Evolutionary conservation across 192 early-diverging fungal species (phyloP), one percentile per base, ranked within the genome.

Genomic region (Podila minutissima): DNA sequence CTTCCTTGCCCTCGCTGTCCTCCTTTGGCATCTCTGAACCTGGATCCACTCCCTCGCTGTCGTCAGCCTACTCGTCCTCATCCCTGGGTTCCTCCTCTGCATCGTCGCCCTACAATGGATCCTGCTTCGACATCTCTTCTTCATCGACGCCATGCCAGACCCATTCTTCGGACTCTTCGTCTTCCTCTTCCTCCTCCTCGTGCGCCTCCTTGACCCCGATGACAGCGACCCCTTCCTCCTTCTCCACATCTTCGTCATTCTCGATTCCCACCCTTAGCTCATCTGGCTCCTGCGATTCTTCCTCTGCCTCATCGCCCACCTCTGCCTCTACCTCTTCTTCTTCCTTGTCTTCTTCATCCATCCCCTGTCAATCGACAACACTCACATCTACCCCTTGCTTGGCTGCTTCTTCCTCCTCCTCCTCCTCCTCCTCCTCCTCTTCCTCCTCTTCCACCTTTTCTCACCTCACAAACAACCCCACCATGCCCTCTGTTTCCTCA

Each of bases 151-250:
- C 22, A 19, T 22, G 13, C 53, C 20, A 24, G 20, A 26, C 53
- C 53, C 20, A n/a, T 17, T 55, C 53, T 24, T 55, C 53, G 24
- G 41, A 46, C 41, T 55, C 53, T n/a, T 24, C n/a, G 53, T 26
- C 24, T 9, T 55, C 53, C 5, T 55, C 53, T 53, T 53, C 53
- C 22, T 55, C 53, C 24, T 55, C 53, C 11, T 55, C 53, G 53
- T 55, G n/a, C 20, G 53, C 53, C 53, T 55, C 53, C 53, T 55
- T 55, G 53, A 55, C 53, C 53, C 53, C 53, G 53, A 55, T 55
- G 53, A 24, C 53, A 55, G 24, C 53, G 11, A 55, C 53, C 53
- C 53, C 53, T 55, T 63, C 33, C 33, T 46, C 35, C 33, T 35
- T 63, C 20, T 22, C 20, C 33, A 20, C 33, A 2, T 38, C 13